Percentiles rank a stretch among this genome's conserved stretches.
Conservation (phyloP, 768 basidiomycete species). For the Trametes villosa region DNA sequence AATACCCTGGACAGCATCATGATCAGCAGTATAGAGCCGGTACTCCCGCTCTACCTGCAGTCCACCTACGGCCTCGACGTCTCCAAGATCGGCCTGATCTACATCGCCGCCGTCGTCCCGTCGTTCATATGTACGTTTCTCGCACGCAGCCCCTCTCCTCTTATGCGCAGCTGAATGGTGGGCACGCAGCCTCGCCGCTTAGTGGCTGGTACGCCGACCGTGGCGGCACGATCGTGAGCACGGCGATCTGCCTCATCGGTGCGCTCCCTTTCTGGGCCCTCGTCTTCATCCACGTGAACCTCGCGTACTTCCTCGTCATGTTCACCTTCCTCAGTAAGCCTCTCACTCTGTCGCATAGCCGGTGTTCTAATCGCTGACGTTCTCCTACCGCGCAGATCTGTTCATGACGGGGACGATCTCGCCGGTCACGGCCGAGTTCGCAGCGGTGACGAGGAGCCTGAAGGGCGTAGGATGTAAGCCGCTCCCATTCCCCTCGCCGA, state of each 20-base stretch:
- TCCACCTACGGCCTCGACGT: constrained; percentile 38
- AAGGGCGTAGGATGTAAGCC: constrained; percentile 70
- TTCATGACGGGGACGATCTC: constrained; percentile 63
- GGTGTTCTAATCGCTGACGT: background rate
- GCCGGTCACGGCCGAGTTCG: constrained; percentile 69
- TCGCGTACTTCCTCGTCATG: constrained; percentile 54
- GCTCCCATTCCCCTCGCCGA: background rate
- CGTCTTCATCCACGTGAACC: constrained; percentile 48
- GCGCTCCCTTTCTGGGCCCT: constrained; percentile 68
- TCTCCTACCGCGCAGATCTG: constrained; percentile 48
- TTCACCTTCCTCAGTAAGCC: constrained; percentile 59
- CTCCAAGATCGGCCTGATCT: constrained; percentile 62
- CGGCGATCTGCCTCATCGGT: constrained; percentile 50
- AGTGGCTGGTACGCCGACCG: constrained; percentile 64
- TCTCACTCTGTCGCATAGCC: background rate
- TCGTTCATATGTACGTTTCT: constrained; percentile 60
- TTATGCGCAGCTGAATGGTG: background rate
- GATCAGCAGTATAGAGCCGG: constrained; percentile 37
- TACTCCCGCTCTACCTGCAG: constrained; percentile 41
- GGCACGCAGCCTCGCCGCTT: constrained; percentile 53
- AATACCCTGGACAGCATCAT: constrained; percentile 22
- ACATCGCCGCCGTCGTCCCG: constrained; percentile 66
- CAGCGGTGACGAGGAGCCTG: constrained; percentile 56
- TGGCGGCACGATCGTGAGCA: constrained; percentile 59
- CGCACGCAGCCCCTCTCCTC: background rate